These are phyloP conservation scores for Solanum arcanum DNA, from an alignment of 257 asterid genomes.

Conservation along the genomic window DNA sequence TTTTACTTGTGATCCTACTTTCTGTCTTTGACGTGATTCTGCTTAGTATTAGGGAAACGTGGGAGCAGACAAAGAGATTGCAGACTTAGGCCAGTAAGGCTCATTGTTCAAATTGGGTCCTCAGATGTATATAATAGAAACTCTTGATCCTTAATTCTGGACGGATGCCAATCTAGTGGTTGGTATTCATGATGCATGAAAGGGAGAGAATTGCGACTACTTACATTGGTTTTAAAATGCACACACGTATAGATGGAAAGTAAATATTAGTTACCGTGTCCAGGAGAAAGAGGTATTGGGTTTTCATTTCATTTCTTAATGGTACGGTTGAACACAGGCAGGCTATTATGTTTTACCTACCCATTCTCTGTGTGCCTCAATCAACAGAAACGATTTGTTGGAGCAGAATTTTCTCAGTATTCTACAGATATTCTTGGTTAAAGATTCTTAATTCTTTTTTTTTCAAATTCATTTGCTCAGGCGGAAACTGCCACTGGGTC, in stretches of 20 bases:
- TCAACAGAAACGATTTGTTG: not conserved
- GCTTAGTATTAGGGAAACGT: not conserved
- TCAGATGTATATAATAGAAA: not conserved
- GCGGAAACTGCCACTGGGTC: slow-evolving; percentile 60
- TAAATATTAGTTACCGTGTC: not conserved
- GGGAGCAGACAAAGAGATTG: not conserved
- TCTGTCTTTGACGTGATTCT: not conserved
- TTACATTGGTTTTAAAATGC: not conserved
- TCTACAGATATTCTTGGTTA: not conserved
- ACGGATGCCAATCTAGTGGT: not conserved
- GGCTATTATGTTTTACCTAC: not conserved
- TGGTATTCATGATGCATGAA: not conserved
- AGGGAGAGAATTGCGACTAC: not conserved
- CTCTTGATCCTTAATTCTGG: not conserved
- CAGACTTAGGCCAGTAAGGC: not conserved
- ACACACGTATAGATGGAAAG: not conserved
- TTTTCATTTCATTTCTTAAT: not conserved
- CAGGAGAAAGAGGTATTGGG: not conserved
- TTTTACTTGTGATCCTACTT: not conserved
- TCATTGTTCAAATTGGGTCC: not conserved
- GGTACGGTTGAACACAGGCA: not conserved
- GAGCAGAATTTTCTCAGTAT: not conserved
- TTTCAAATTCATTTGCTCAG: slow-evolving; percentile 25
- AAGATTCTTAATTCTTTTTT: not conserved
- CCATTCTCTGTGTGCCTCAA: not conserved